These are phyloP conservation scores for Xylaria hypoxylon DNA, from an alignment of 2,329 filamentous ascomycete species.

Conservation along the genomic window DNA sequence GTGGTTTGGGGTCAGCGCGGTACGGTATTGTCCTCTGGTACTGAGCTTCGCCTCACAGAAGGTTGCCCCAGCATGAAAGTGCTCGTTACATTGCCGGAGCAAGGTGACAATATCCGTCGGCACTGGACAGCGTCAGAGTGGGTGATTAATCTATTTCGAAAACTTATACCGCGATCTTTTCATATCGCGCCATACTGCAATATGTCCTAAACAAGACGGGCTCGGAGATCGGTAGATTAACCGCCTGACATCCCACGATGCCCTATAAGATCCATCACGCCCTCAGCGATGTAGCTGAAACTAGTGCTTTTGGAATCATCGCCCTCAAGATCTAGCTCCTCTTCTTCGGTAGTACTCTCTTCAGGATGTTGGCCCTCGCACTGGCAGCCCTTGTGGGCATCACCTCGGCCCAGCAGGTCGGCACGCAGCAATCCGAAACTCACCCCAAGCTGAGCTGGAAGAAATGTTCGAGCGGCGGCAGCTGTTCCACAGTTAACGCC, in stretches of 20 bases:
- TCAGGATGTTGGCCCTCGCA: slow-evolving; percentile 49
- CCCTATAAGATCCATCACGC: slow-evolving; percentile 43
- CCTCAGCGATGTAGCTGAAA: slow-evolving; percentile 38
- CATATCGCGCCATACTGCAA: slow-evolving; percentile 31
- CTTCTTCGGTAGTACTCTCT: slow-evolving; percentile 31
- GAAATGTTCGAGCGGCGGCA: slow-evolving; percentile 58
- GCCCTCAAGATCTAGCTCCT: slow-evolving; percentile 28
- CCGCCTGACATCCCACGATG: slow-evolving; percentile 5
- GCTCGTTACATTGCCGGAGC: slow-evolving; percentile 32
- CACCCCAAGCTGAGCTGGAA: slow-evolving; percentile 63
- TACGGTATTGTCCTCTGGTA: not conserved
- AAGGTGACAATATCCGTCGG: slow-evolving; percentile 38
- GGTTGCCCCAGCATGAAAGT: slow-evolving; percentile 4
- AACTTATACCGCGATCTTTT: slow-evolving; percentile 17
- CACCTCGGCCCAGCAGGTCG: slow-evolving; percentile 58
- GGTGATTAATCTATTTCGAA: slow-evolving; percentile 44
- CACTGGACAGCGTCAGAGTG: slow-evolving; percentile 37
- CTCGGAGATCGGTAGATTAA: slow-evolving; percentile 33
- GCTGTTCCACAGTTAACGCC: slow-evolving; percentile 58
- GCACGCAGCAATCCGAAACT: slow-evolving; percentile 55
- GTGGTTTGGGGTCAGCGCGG: slow-evolving; percentile 22
- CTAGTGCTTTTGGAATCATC: slow-evolving; percentile 27
- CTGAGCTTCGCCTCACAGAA: slow-evolving; percentile 8
- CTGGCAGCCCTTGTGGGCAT: slow-evolving; percentile 54
- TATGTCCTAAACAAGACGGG: slow-evolving; percentile 43